A percentile compares a stretch with the other conserved stretches of the same genome.
phyloP scores from a whole-genome alignment of 2,329 filamentous ascomycete species.

The Aspergillus aculeatus region DNA sequence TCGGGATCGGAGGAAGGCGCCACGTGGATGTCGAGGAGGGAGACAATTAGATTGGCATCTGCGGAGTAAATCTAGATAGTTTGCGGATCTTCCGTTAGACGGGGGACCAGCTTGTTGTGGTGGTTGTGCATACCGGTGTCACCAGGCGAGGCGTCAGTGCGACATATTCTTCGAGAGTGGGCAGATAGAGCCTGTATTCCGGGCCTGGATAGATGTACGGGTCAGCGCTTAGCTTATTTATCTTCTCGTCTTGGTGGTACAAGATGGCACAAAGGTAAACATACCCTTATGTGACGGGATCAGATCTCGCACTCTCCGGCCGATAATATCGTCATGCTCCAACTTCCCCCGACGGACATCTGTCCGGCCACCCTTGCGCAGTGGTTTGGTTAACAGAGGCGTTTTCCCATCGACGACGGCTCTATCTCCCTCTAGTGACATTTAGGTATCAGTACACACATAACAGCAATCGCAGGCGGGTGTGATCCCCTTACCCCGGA shows the following conservation, averaged over 20 bases:
- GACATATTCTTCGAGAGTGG: conserved; percentile 72
- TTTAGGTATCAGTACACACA: neutral
- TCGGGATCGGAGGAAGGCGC: conserved; percentile 35
- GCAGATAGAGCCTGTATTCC: conserved; percentile 59
- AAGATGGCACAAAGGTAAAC: neutral
- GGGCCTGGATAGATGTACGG: conserved; percentile 32
- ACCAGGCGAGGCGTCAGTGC: conserved; percentile 65
- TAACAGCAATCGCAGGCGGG: neutral
- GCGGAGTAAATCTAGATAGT: conserved; percentile 65
- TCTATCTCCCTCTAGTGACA: conserved; percentile 43
- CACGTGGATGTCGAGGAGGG: conserved; percentile 71
- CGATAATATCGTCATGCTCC: conserved; percentile 60
- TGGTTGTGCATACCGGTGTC: conserved; percentile 61
- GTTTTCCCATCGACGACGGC: conserved; percentile 41
- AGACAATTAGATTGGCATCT: conserved; percentile 73
- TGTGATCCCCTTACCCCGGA: conserved; percentile 32
- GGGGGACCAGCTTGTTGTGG: neutral
- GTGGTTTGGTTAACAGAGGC: conserved; percentile 43
- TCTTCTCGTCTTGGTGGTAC: neutral
- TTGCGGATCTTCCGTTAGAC: conserved; percentile 3
- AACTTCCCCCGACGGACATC: conserved; percentile 39
- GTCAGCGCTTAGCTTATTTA: neutral
- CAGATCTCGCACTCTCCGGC: conserved; percentile 58
- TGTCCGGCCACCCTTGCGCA: conserved; percentile 39
- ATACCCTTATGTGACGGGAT: conserved; percentile 55